A percentile compares a stretch with the other conserved stretches of the same genome.
These are phyloP conservation scores for Diaporthe destruens DNA, from an alignment of 2,329 filamentous ascomycete species.

Conservation along the genomic window DNA sequence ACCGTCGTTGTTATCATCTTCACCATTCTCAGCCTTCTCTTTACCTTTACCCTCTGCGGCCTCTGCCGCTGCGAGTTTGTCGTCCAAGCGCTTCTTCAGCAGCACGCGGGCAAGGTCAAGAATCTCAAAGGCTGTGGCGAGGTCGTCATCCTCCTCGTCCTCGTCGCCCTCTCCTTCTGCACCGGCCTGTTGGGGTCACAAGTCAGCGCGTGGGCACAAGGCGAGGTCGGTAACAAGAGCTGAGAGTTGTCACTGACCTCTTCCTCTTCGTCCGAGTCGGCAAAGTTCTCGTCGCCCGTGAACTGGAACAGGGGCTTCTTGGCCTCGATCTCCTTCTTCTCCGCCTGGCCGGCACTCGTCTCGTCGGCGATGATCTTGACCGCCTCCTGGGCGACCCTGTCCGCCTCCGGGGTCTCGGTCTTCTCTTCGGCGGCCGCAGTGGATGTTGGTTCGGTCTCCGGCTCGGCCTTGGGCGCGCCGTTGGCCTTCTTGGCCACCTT, in stretches of 20 bases:
- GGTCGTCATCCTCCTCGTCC: conserved; percentile 76
- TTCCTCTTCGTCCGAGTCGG: conserved; percentile 74
- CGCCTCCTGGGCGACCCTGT: conserved; percentile 61
- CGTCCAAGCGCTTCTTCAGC: conserved; percentile 67
- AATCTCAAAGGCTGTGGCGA: conserved; percentile 85
- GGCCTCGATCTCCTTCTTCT: conserved; percentile 55
- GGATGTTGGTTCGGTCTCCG: conserved; percentile 52
- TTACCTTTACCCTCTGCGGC: conserved; percentile 59
- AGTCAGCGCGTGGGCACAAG: conserved; percentile 23
- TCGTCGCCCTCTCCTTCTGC: conserved; percentile 59
- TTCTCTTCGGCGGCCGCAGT: background rate
- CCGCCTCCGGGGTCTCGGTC: conserved; percentile 49
- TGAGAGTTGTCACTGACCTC: conserved; percentile 28
- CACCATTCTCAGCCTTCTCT: conserved; percentile 55
- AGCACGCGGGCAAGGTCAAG: conserved; percentile 82
- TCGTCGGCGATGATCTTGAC: conserved; percentile 59
- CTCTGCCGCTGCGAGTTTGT: conserved; percentile 50
- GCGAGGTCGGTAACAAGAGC: conserved; percentile 2
- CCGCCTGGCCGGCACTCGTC: conserved; percentile 55
- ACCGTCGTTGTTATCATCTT: conserved; percentile 45
- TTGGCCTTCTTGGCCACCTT: conserved; percentile 62
- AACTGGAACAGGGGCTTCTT: conserved; percentile 92
- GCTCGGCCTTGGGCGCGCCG: conserved; percentile 51
- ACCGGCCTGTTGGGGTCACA: conserved; percentile 47
- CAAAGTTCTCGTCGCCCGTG: conserved; percentile 93